Percentiles rank a stretch among this genome's conserved stretches.
Conservation (phyloP, 176 grass and related monocot genomes). For the Thalia dealbata region DNA sequence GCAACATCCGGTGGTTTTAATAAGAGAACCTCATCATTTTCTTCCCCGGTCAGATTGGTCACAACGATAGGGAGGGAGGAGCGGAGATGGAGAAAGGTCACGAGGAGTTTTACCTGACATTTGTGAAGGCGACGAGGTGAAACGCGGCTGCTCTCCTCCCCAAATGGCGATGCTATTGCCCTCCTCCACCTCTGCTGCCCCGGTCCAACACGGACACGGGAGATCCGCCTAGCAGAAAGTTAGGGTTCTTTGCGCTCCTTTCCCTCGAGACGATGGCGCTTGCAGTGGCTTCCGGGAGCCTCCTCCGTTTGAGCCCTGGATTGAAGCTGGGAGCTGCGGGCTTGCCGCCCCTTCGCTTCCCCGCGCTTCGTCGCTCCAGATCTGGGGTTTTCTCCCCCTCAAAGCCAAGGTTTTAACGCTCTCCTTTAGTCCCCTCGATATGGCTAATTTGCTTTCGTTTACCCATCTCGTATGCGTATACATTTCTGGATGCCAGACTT, state of each 20-base stretch:
- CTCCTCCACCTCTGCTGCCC: background rate
- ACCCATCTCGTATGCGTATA: background rate
- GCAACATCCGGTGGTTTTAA: no score
- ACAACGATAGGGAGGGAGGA: background rate
- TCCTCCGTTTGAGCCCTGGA: background rate
- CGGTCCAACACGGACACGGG: background rate
- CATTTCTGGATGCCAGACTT: background rate
- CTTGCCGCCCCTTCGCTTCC: background rate
- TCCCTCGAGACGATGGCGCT: background rate
- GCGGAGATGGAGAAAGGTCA: background rate
- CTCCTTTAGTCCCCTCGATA: background rate
- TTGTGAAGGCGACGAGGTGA: background rate
- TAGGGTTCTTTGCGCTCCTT: background rate
- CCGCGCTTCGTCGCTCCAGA: background rate
- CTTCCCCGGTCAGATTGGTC: background rate
- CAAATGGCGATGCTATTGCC: background rate
- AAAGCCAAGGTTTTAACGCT: background rate
- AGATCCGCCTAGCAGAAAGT: background rate
- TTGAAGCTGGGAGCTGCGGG: constrained; percentile 7
- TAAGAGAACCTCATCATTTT: no score
- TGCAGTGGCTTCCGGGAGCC: constrained; percentile 6
- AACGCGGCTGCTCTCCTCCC: background rate
- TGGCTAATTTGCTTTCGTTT: background rate
- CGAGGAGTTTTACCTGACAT: background rate
- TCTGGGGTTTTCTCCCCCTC: background rate